These are phyloP conservation scores for Fragilaria crotonensis DNA, from an alignment of 108 stramenopile genomes.

Conservation along the genomic window DNA sequence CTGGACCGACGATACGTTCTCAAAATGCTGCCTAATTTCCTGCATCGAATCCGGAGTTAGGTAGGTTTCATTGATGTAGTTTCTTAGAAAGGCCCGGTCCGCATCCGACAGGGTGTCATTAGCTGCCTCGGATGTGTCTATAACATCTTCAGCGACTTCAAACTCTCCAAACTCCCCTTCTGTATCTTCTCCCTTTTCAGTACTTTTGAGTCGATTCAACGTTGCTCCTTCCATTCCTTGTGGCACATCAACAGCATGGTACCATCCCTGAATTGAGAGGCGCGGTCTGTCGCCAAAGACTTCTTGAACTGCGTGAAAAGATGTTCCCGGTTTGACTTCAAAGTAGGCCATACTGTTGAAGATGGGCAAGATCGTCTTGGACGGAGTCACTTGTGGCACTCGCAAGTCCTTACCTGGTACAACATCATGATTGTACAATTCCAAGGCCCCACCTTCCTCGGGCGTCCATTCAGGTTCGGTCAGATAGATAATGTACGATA, in stretches of 20 bases:
- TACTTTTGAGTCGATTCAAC: constrained; percentile 57
- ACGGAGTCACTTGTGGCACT: constrained; percentile 53
- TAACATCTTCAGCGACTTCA: no score
- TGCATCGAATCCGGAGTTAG: constrained; percentile 46
- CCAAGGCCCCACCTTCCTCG: constrained; percentile 87
- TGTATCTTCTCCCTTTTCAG: constrained; percentile 8
- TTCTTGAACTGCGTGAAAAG: constrained; percentile 96
- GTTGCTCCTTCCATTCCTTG: constrained; percentile 57
- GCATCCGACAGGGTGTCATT: constrained; percentile 27
- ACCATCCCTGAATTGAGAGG: constrained; percentile 89
- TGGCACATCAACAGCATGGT: constrained; percentile 59
- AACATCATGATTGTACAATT: constrained; percentile 68
- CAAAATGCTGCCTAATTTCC: constrained; percentile 64
- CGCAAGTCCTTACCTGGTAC: not conserved
- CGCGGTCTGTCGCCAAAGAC: constrained; percentile 88
- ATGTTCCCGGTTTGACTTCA: constrained; percentile 80
- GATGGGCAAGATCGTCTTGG: constrained; percentile 64
- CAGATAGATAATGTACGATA: constrained; percentile 92
- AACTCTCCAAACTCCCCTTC: constrained; percentile 5
- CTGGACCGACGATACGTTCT: constrained; percentile 76
- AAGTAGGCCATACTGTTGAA: constrained; percentile 93
- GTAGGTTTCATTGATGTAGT: constrained; percentile 60
- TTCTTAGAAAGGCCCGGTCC: constrained; percentile 50
- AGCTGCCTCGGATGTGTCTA: not conserved
- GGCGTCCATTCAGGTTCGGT: constrained; percentile 65